Base-by-base conservation (phyloP, 2,329 filamentous ascomycete genomes). In the Colletotrichum falcatum region DNA sequence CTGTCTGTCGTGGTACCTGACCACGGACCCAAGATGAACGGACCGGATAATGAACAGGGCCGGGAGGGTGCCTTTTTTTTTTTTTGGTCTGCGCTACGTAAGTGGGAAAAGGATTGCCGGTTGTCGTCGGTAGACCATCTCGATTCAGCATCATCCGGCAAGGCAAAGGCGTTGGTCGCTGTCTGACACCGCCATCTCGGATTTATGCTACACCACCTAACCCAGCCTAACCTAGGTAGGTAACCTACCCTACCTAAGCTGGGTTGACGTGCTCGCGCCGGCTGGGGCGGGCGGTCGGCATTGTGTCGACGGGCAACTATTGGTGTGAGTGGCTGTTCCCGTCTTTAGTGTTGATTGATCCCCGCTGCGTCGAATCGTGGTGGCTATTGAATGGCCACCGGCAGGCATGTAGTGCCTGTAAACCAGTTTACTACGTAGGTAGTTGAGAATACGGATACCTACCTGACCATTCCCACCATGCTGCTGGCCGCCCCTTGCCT, bases 311-410 rank as follows among this genome's bases (percentile, higher is more conserved):
- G 35, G 26, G 35, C 12, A 18, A 16, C 2, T 54, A 26, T 28
- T 49, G 37, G 51, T 65, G 37, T 55, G 61, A 30, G 26, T 39
- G 28, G 44, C 39, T 44, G 65, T 44, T 68, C 65, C 53, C 65
- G 65, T 39, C 14, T 56, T 58, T 68, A 59, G 61, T 51, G 51
- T 18, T 28, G 35, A 48, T 33, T 33, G 37, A 11, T 18, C 16
- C 56, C 54, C 61, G 66, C 42, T 48, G 60, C n/a, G 53, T 20
- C 39, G n/a, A 49, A 37, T 6, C n/a, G 53, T 26, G 39, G 39
- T 46, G 9, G 30, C 37, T 7, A 39, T 51, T 20, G 23, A 28
- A 12, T n/a, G 23, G 44, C 33, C n/a, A 12, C n/a, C n/a, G n/a
- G n/a, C n/a, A n/a, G n/a, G n/a, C n/a, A n/a, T n/a, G n/a, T n/a